Base-by-base conservation (phyloP, 75 land plant genomes). In the Pseudotsuga menziesii region DNA sequence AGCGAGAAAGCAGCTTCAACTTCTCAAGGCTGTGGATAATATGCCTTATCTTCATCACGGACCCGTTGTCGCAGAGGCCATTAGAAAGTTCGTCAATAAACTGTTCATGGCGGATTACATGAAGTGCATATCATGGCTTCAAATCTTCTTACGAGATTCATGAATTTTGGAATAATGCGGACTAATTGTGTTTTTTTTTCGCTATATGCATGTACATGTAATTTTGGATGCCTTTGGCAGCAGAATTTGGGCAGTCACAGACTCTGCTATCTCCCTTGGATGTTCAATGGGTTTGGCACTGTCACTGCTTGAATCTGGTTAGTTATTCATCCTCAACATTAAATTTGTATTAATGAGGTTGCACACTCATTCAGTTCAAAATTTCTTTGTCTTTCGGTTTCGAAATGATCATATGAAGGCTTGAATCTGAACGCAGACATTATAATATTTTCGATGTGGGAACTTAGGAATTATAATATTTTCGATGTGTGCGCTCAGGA, bases 261-360 rank as follows among this genome's bases (percentile, higher is more conserved):
- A 56, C 22, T 58, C 84, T 93, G 77, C 84, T 84, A 29, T 91
- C 98, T 67, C 90, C 91, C 48, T 19, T 93, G 19, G 98, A 96
- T 72, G 84, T 93, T 59, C 84, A 85, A 62, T 96, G 97, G 97
- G 85, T 96, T 73, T 96, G 98, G 98, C 91, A 77, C 78, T 96
- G 98, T 75, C 98, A 96, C 81, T 78, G 91, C 39, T 79, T 96
- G 63, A 84, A 84, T 72, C 94, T 90, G 78, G 98, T 95, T 76
- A 62, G 84, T 64, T 23, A 25, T 36, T 14, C 4, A 67, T 41
- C 61, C 56, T 32, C 69, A 61, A 11, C 22, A 58, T 41, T 55
- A 7, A 76, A 48, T 48, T 48, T 48, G 8, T 12, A 48, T 48
- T 48, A 48, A 48, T 48, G 54, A 48, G 54, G 2, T 9, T 8